Conservation (phyloP, 148 eudicot species). For the Persicaria tinctoria region DNA sequence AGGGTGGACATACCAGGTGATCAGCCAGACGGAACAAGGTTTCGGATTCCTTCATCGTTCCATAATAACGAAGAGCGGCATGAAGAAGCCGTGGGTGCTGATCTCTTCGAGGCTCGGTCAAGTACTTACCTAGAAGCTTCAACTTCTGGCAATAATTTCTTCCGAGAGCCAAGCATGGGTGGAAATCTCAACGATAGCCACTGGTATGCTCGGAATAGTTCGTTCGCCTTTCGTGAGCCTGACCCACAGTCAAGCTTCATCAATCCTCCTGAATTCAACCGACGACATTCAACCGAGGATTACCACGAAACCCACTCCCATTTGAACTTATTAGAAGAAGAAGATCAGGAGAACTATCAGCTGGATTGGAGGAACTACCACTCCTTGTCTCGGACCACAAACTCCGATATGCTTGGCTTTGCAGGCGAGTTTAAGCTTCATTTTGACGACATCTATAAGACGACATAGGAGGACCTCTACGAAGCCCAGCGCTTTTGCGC, state of each 20-base stretch:
- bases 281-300: constrained; percentile 5
- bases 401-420: constrained; percentile 33
- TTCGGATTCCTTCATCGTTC: constrained; percentile 25
- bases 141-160: constrained; percentile 7
- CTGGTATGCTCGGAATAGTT: neutral
- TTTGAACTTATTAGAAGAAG: constrained; percentile 25
- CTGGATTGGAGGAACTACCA: constrained; percentile 26
- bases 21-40: constrained; percentile 17
- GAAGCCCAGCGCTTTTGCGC: neutral
- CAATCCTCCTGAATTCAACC: constrained; percentile 55
- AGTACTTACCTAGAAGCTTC: constrained; percentile 46
- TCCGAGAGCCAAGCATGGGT: constrained; percentile 24
- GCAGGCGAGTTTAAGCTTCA: constrained; percentile 54
- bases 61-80: neutral
- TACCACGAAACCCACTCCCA: constrained; percentile 23
- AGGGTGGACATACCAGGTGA: constrained; percentile 28
- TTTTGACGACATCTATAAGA: constrained; percentile 61
- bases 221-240: neutral
- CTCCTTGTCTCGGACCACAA: constrained; percentile 34
- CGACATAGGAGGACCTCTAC: neutral
- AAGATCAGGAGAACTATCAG: constrained; percentile 14
- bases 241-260: constrained; percentile 34
- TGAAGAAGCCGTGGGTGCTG: constrained; percentile 17
- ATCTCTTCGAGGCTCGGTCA: constrained; percentile 28
- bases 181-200: constrained; percentile 26